Percentiles rank a stretch among this genome's conserved stretches.
phyloP scores from a whole-genome alignment of 495 filamentous ascomycete species.

The Neurospora sp. region DNA sequence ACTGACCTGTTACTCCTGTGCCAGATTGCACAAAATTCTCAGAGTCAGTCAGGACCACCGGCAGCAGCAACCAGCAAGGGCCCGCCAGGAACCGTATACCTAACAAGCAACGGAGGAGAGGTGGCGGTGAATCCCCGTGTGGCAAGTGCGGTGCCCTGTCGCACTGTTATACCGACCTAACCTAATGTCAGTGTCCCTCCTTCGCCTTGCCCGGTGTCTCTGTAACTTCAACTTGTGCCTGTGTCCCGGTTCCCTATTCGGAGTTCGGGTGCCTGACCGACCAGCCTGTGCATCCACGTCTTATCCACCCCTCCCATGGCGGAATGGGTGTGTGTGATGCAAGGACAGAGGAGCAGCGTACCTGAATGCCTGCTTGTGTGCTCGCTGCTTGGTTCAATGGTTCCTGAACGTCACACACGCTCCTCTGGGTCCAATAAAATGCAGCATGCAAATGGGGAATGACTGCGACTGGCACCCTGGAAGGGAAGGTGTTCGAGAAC shows the following conservation, averaged over 20 bases:
- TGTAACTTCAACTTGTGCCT: background rate
- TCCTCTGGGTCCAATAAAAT: background rate
- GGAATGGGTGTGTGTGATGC: background rate
- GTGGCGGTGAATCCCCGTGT: background rate
- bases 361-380: constrained; percentile 2
- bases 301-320: background rate
- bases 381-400: background rate
- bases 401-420: background rate
- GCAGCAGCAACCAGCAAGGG: background rate
- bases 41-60: background rate
- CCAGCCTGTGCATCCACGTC: background rate
- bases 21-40: background rate
- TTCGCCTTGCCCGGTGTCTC: background rate
- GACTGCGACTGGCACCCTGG: background rate
- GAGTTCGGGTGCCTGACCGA: background rate
- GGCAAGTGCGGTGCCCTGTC: background rate
- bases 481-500: background rate
- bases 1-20: background rate
- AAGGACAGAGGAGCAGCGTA: background rate
- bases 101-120: background rate
- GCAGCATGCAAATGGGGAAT: background rate
- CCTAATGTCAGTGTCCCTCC: too few species aligned
- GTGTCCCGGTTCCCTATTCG: background rate
- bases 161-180: background rate
- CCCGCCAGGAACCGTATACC: background rate